Evolutionary conservation across 352 stramenopile species (phyloP), one percentile per base, ranked within the genome.

Genomic region (Blastocystis sp.): DNA sequence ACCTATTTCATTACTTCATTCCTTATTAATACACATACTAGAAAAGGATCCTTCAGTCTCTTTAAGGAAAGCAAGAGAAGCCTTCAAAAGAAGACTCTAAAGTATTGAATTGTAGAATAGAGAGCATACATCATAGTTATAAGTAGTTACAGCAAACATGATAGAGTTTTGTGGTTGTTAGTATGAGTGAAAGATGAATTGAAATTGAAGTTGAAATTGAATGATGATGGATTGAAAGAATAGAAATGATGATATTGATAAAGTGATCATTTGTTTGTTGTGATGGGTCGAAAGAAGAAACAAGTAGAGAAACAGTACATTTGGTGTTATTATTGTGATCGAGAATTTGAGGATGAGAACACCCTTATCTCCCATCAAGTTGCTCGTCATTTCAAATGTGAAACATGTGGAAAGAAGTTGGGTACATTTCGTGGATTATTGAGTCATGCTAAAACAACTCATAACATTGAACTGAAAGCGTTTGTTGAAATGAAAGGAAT

Each of bases 301-400:
- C 80, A 80, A 67, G 29, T 49, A 54, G 67, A 89, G 24, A 88
- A 77, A 24, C 7, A 61, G 46, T 61, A 88, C 65, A 94, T 95
- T 88, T 95, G 91, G 89, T 88, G 80, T 52, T 88, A 88, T 52
- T 88, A 88, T 58, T 88, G 80, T 80, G 80, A 88, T 37, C 61
- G 80, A 49, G 80, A 77, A 63, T 88, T 88, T 66, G 80, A 88
- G 7, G 80, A 88, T 67, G 80, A 88, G 80, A 80, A 77, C 29
- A 88, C 80, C 24, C 80, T 88, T n/a, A 63, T 88, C 46, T 80
- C 74, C 1, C 80, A 88, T 58, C 80, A 88, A 29, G 74, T 85
- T 63, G 74, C 69, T 52, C 69, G 57, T 32, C 80, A 88, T 46
- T 88, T 88, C 51, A 88, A 88, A 37, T 88, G 80, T 43, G 65